phyloP scores from a whole-genome alignment of 225 moss, liverwort and hornwort species.

The Pseudisothecium myosuroides region DNA sequence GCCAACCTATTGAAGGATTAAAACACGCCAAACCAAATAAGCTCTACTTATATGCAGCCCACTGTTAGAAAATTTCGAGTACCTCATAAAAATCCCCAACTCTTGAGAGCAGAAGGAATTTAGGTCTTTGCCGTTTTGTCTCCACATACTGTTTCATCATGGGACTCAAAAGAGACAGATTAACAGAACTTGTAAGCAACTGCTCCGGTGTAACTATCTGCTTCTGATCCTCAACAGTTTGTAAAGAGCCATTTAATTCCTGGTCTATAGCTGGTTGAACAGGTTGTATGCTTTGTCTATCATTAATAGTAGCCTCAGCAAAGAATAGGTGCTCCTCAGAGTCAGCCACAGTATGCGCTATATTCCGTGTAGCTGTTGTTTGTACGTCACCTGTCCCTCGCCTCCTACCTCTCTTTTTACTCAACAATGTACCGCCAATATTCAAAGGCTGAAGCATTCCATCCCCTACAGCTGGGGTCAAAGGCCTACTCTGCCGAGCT shows the following conservation, averaged over 20 bases:
- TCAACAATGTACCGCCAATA: conserved; percentile 31
- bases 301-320: conserved; percentile 9
- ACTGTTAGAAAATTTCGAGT: not conserved
- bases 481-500: conserved; percentile 7
- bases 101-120: conserved; percentile 55
- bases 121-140: conserved; percentile 56
- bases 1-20: not conserved
- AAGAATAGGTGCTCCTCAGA: conserved; percentile 29
- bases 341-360: conserved; percentile 40
- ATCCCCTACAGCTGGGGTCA: conserved; percentile 26
- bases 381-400: conserved; percentile 47
- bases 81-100: conserved; percentile 70
- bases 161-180: conserved; percentile 46
- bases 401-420: conserved; percentile 31
- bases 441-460: conserved; percentile 40
- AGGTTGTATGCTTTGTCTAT: not conserved
- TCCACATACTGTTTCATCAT: conserved; percentile 80
- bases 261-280: conserved; percentile 8
- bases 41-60: not conserved
- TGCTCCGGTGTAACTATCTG: conserved; percentile 4
- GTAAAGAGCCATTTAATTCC: conserved; percentile 5
- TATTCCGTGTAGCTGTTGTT: conserved; percentile 31
- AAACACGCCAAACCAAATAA: not conserved
- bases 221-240: conserved; percentile 8
- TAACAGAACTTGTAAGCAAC: conserved; percentile 42